Conservation (phyloP, 2,329 filamentous ascomycete species). For the Aureobasidium sp. region DNA sequence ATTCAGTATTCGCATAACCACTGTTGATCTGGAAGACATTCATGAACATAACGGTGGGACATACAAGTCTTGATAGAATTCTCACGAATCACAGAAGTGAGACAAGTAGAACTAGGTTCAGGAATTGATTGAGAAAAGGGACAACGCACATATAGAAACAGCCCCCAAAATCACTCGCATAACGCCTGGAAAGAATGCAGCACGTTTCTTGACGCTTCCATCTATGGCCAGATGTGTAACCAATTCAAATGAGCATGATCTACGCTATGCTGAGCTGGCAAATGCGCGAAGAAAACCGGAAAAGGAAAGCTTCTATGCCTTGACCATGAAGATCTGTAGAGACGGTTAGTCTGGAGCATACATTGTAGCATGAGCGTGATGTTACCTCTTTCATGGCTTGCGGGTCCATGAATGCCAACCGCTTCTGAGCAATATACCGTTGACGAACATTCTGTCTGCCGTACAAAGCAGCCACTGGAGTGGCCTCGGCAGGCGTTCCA, state of each 20-base stretch:
- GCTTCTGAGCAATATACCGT: slow-evolving; percentile 83
- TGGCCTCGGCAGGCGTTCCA: slow-evolving; percentile 11
- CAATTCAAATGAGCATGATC: not conserved
- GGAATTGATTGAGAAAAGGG: not conserved
- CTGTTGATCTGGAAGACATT: too few relatives aligned
- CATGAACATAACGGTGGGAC: too few relatives aligned
- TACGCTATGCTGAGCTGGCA: not conserved
- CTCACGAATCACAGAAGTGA: not conserved
- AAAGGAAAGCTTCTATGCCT: slow-evolving; percentile 29
- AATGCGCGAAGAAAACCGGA: not conserved
- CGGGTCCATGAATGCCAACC: slow-evolving; percentile 71
- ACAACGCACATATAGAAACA: slow-evolving; percentile 4
- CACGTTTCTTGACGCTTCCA: slow-evolving; percentile 11
- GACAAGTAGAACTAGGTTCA: not conserved
- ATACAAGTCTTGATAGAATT: too few relatives aligned
- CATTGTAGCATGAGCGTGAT: not conserved
- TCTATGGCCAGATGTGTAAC: not conserved
- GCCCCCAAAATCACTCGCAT: not conserved
- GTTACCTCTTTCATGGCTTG: slow-evolving; percentile 77
- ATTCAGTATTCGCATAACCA: too few relatives aligned
- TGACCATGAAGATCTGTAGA: slow-evolving; percentile 62
- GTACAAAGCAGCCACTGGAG: slow-evolving; percentile 20
- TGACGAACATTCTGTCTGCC: slow-evolving; percentile 66
- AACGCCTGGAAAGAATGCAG: not conserved
- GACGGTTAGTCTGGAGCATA: slow-evolving; percentile 21